Evolutionary conservation across 352 stramenopile genomes (phyloP).

Genomic region (Globisporangium emineosum): DNA sequence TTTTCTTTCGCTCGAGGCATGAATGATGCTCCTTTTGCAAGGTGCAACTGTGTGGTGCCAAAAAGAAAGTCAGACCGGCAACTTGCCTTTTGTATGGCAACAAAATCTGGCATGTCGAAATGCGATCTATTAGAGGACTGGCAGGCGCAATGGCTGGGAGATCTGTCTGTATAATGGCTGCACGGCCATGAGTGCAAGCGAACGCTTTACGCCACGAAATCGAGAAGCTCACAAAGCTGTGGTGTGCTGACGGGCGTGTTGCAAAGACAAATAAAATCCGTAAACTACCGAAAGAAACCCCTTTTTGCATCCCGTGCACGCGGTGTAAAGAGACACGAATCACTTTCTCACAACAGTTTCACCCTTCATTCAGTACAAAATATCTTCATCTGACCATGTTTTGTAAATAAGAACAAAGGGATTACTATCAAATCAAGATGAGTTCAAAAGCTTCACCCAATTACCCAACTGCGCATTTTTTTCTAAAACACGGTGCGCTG

Average conservation of each 20-base stretch:
- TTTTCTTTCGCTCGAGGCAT: neutral
- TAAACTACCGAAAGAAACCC: conserved; percentile 12
- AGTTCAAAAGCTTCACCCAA: neutral
- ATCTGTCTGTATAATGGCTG: no score
- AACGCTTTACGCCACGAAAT: neutral
- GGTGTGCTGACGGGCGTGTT: neutral
- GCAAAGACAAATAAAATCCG: neutral
- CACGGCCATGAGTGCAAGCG: neutral
- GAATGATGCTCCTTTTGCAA: neutral
- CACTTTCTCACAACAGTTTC: neutral
- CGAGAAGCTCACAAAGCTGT: neutral
- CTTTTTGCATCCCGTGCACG: neutral
- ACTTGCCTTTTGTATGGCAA: conserved; percentile 6
- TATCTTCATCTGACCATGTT: neutral
- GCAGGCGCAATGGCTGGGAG: neutral
- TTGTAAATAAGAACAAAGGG: neutral
- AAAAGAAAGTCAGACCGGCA: conserved; percentile 6
- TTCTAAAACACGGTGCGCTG: neutral
- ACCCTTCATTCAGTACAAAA: neutral
- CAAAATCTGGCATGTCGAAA: neutral
- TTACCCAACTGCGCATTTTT: no score
- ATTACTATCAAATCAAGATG: neutral
- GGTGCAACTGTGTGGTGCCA: conserved; percentile 10
- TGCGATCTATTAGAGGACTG: neutral
- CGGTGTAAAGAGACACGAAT: conserved; percentile 14